These are phyloP conservation scores for Neofusicoccum ribis DNA, from an alignment of 2,329 filamentous ascomycete genomes.

Conservation along the genomic window DNA sequence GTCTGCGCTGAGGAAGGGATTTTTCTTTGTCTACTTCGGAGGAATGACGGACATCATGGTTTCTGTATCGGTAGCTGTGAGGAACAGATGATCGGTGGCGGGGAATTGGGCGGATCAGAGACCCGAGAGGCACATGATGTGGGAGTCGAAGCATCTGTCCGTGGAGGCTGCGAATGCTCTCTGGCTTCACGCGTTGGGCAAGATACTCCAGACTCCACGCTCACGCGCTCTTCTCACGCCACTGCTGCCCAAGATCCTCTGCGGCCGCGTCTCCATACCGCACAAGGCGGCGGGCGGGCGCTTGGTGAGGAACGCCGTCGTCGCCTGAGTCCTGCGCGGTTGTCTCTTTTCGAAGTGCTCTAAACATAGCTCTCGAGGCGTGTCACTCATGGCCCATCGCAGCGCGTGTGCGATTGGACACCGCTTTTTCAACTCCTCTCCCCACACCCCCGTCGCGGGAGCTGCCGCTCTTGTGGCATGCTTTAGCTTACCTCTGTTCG, in stretches of 20 bases:
- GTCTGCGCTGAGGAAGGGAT: no score
- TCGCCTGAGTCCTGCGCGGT: not conserved
- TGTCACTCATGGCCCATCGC: not conserved
- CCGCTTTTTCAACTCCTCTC: not conserved
- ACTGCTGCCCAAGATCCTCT: not conserved
- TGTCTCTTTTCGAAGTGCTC: not conserved
- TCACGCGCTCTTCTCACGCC: not conserved
- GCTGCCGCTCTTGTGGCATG: constrained; percentile 1
- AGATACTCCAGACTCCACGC: not conserved
- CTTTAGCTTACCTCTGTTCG: constrained; percentile 1
- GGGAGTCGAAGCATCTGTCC: no score
- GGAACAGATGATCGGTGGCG: no score
- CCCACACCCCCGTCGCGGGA: not conserved
- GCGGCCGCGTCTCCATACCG: not conserved
- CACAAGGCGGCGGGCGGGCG: not conserved
- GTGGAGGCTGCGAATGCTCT: no score
- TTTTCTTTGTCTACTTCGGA: no score
- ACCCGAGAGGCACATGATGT: no score
- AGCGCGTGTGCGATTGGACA: not conserved
- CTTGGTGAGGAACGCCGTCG: not conserved
- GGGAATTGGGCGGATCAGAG: no score
- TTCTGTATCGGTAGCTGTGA: no score
- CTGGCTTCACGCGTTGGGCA: not conserved
- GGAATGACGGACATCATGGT: no score
- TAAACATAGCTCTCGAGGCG: not conserved